Evolutionary conservation across 2,329 filamentous ascomycete species (phyloP), one percentile per base, ranked within the genome.

Genomic region (Paramyrothecium roridum): DNA sequence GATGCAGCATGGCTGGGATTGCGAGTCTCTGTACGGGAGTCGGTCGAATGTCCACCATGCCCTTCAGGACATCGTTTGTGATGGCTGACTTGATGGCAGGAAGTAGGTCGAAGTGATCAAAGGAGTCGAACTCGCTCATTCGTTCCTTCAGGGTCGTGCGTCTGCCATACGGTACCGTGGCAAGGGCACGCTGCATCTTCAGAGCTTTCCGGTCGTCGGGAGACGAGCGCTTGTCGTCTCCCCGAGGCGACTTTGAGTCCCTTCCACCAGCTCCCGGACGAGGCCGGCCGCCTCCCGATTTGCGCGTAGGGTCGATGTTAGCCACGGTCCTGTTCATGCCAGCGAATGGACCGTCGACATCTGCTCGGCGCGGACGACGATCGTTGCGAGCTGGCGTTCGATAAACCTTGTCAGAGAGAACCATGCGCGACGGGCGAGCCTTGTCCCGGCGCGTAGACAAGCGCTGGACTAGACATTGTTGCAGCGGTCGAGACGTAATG

Each of bases 1-100:
- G 77, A 16, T 86, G 84, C 49, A 96, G 76, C 10, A 99, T 76
- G 1, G 85, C 85, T 1, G 95, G 93, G 55, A 99, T 93, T 1
- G 93, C 92, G 53, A 98, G 81, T 57, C 88, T 85, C 73, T 99
- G 95, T 7, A 96, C 88, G 0, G 95, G 91, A 0, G 93, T 98
- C 4, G 95, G 95, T 56, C 82, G 84, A 57, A 96, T 76, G 60
- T 93, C 87, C 11, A 84, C 79, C 71, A 97, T 78, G 48, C 85
- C 88, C 52, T 86, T 83, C 55, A 99, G 80, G 8, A 87, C 89
- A 63, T 96, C 90, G 2, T 82, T 80, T 58, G 77, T 75, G 43
- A 98, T 80, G 12, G 91, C 89, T 30, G 87, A 80, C 67, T 89
- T 85, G 45, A 98, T 75, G 1, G 77, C 66, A 0, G 90, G 89